Evolutionary conservation across 257 asterid species (phyloP).

Genomic region (Ehretia macrophylla): DNA sequence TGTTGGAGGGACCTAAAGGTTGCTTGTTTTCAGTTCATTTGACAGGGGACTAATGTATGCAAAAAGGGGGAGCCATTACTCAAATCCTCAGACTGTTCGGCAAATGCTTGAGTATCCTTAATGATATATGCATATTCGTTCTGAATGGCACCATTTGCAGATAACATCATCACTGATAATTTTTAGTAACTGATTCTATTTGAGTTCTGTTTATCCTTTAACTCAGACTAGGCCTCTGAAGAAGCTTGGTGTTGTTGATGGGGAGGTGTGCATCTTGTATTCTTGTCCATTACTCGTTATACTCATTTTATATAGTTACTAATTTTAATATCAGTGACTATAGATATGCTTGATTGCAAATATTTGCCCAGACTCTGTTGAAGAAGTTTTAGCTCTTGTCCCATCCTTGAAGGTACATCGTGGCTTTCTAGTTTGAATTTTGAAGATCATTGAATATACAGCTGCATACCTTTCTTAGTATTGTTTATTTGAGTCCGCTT

Average conservation of each 20-base stretch:
- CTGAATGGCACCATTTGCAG: not conserved
- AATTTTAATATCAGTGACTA: constrained; percentile 16
- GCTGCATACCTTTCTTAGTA: too few species aligned
- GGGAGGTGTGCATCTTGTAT: constrained; percentile 54
- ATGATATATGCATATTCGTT: not conserved
- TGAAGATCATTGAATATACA: constrained; percentile 3
- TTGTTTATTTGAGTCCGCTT: too few species aligned
- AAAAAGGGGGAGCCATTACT: constrained; percentile 44
- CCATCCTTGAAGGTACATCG: constrained; percentile 71
- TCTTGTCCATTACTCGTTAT: constrained; percentile 14
- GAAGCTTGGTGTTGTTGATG: constrained; percentile 66
- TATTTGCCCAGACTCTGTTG: constrained; percentile 62
- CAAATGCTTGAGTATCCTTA: constrained; percentile 74
- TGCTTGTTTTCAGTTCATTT: constrained; percentile 55
- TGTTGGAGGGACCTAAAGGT: constrained; percentile 9
- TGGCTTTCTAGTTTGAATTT: constrained; percentile 10
- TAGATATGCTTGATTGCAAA: constrained; percentile 87
- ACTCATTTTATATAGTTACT: constrained; percentile 9
- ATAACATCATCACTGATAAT: constrained; percentile 3
- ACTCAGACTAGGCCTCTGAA: constrained; percentile 69
- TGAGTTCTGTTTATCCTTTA: constrained; percentile 38
- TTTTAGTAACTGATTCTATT: constrained; percentile 7
- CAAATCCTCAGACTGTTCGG: constrained; percentile 54
- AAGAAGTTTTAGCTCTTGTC: constrained; percentile 81
- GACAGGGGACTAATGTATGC: constrained; percentile 75